These are phyloP conservation scores for Pseudogymnoascus sp. DNA, from an alignment of 2,329 filamentous ascomycete genomes.

Conservation along the genomic window DNA sequence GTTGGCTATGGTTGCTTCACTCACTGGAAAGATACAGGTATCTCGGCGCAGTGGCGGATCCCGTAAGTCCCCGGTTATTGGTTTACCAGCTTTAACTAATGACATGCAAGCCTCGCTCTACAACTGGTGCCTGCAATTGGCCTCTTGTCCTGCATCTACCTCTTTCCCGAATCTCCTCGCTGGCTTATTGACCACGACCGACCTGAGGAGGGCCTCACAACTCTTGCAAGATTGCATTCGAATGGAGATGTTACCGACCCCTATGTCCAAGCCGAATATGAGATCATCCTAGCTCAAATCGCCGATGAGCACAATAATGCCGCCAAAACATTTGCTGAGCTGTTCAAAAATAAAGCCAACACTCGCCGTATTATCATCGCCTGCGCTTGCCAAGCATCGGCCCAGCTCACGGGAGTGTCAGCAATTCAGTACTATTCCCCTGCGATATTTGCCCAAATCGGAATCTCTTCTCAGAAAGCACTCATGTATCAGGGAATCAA, in stretches of 20 bases:
- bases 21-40: slow-evolving; percentile 7
- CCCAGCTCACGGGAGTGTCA: slow-evolving; percentile 69
- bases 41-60: slow-evolving; percentile 23
- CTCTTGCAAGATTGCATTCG: slow-evolving; percentile 60
- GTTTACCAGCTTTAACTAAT: slow-evolving; percentile 25
- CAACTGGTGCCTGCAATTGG: slow-evolving; percentile 61
- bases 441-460: slow-evolving; percentile 58
- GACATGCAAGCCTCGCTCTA: slow-evolving; percentile 43
- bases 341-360: slow-evolving; percentile 56
- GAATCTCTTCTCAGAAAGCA: slow-evolving; percentile 54
- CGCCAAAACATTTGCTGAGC: slow-evolving; percentile 60
- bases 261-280: slow-evolving; percentile 65
- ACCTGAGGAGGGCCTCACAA: slow-evolving; percentile 54
- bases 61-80: not conserved
- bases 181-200: slow-evolving; percentile 69
- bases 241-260: slow-evolving; percentile 56
- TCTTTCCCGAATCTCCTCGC: slow-evolving; percentile 64
- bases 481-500: slow-evolving; percentile 71
- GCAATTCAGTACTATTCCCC: slow-evolving; percentile 70
- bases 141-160: slow-evolving; percentile 54
- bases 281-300: slow-evolving; percentile 60
- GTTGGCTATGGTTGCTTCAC: slow-evolving; percentile 42
- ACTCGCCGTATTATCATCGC: slow-evolving; percentile 66
- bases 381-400: slow-evolving; percentile 57
- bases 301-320: slow-evolving; percentile 57